Evolutionary conservation across 1,284 basidiomycete species (phyloP).

Genomic region (Irpex sp.): DNA sequence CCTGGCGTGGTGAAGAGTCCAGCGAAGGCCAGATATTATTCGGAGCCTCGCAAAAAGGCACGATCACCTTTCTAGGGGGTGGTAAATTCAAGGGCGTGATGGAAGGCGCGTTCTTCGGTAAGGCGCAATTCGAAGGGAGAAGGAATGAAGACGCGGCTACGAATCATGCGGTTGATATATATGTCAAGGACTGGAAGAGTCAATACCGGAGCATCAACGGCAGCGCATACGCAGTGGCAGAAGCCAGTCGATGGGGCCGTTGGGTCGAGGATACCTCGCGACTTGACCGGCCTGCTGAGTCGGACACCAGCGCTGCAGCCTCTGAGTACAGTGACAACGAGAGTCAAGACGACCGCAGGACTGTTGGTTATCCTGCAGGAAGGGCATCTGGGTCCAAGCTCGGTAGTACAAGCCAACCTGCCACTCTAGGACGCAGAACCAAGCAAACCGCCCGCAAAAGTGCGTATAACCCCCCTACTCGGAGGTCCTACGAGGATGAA

Average conservation of each 20-base stretch:
- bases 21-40: not conserved
- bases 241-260: not conserved
- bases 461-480: not conserved
- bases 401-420: too few relatives aligned
- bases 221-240: not conserved
- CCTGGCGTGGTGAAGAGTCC: not conserved
- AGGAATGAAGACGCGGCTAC: not conserved
- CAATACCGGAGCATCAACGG: not conserved
- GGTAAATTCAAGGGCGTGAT: not conserved
- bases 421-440: not conserved
- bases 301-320: not conserved
- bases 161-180: not conserved
- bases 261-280: not conserved
- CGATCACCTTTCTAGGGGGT: not conserved
- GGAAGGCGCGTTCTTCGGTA: not conserved
- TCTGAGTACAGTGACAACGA: not conserved
- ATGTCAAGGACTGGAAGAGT: not conserved
- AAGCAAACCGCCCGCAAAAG: not conserved
- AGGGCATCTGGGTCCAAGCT: too few relatives aligned
- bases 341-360: not conserved
- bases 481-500: too few relatives aligned
- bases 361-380: too few relatives aligned
- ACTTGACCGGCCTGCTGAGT: not conserved
- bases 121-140: not conserved
- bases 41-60: not conserved